phyloP scores from a whole-genome alignment of 2,329 filamentous ascomycete genomes.

The Sporothrix dimorphospora region DNA sequence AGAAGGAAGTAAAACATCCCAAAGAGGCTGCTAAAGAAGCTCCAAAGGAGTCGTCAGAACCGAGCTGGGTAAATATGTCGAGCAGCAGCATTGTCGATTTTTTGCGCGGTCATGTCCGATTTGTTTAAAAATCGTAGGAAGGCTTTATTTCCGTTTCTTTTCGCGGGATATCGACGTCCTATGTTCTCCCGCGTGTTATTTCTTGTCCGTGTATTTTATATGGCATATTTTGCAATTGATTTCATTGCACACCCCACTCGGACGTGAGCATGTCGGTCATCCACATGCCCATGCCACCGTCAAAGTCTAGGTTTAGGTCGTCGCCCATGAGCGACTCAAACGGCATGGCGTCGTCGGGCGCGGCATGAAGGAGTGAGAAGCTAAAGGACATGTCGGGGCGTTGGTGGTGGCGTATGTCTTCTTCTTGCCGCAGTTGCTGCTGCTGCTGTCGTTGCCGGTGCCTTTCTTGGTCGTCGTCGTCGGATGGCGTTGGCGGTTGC shows the following conservation, averaged over 20 bases:
- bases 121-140: slow-evolving; percentile 26
- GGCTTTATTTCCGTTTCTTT: neutral
- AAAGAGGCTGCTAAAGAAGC: neutral
- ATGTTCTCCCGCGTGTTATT: too few relatives aligned
- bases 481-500: neutral
- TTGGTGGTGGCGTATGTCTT: neutral
- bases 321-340: neutral
- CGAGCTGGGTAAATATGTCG: slow-evolving; percentile 36
- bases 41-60: slow-evolving; percentile 29
- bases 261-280: slow-evolving; percentile 19
- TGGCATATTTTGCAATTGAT: neutral
- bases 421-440: neutral
- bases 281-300: neutral
- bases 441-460: neutral
- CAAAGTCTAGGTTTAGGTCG: neutral
- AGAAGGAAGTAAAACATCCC: neutral
- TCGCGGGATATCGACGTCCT: too few relatives aligned
- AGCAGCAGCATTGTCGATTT: slow-evolving; percentile 38
- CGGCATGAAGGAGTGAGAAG: neutral
- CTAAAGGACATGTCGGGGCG: neutral
- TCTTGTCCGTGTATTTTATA: neutral
- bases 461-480: neutral
- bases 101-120: slow-evolving; percentile 36
- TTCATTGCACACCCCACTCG: slow-evolving; percentile 9
- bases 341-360: neutral